These are phyloP conservation scores for Entrophospora sp. DNA, from an alignment of 192 early-diverging fungal genomes.

Conservation along the genomic window DNA sequence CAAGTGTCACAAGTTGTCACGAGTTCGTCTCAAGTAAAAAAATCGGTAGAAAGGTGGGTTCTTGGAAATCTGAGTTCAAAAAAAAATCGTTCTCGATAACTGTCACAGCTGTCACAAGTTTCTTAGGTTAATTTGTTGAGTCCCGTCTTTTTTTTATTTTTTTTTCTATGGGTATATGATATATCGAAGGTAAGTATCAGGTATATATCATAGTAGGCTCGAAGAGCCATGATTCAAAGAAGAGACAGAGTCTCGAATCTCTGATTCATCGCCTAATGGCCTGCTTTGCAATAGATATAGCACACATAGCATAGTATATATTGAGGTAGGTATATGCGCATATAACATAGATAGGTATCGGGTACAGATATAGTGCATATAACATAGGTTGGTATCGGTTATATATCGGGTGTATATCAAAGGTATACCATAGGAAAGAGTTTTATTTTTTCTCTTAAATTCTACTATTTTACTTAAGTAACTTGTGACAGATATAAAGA, in stretches of 20 bases:
- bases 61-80: conserved; percentile 1
- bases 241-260: no score
- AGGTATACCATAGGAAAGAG: conserved; percentile 2
- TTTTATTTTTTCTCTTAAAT: neutral
- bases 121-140: neutral
- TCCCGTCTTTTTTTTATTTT: neutral
- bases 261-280: no score
- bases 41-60: neutral
- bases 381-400: neutral
- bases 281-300: no score
- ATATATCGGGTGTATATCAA: conserved; percentile 4
- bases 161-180: conserved; percentile 1
- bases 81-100: neutral
- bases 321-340: no score
- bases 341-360: no score
- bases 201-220: no score
- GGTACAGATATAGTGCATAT: neutral
- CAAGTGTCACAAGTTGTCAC: conserved; percentile 4
- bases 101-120: conserved; percentile 4
- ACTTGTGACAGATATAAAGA: conserved; percentile 13
- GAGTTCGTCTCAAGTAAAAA: conserved; percentile 7
- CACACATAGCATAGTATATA: no score
- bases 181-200: no score
- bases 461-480: conserved; percentile 17
- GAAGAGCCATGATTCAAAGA: no score